phyloP scores from a whole-genome alignment of 2,329 filamentous ascomycete species.

The Piedraia hortae region DNA sequence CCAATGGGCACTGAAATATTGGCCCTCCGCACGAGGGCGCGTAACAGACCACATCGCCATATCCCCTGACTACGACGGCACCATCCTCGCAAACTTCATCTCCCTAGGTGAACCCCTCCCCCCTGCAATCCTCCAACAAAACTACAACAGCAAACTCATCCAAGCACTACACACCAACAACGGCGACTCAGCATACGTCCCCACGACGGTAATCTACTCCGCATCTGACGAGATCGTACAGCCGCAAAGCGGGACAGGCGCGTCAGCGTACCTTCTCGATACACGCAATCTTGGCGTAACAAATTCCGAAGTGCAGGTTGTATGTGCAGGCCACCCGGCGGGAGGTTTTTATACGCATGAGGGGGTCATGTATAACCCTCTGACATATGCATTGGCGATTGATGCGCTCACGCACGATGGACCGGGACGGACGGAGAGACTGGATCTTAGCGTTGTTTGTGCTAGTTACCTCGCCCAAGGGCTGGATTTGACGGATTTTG shows the following conservation, averaged over 20 bases:
- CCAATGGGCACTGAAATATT: constrained; percentile 32
- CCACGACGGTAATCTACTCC: constrained; percentile 27
- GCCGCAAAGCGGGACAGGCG: constrained; percentile 20
- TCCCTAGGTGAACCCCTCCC: constrained; percentile 7
- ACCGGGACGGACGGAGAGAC: constrained; percentile 15
- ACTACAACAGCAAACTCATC: constrained; percentile 19
- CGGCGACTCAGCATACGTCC: constrained; percentile 26
- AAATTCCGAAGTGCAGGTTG: constrained; percentile 20
- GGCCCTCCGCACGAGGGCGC: constrained; percentile 21
- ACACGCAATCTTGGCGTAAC: constrained; percentile 19
- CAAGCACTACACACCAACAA: constrained; percentile 16
- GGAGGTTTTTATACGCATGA: constrained; percentile 24
- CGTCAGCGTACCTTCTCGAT: constrained; percentile 21
- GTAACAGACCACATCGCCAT: constrained; percentile 26
- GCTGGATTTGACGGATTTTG: constrained; percentile 18
- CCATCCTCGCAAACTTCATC: constrained; percentile 14
- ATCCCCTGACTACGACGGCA: constrained; percentile 26
- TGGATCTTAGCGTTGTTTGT: constrained; percentile 18
- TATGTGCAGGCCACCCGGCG: constrained; percentile 16
- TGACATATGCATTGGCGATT: constrained; percentile 18
- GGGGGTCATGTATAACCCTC: constrained; percentile 22
- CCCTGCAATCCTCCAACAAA: constrained; percentile 22
- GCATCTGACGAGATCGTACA: constrained; percentile 24
- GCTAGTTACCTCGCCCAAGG: constrained; percentile 13
- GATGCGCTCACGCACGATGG: constrained; percentile 24